phyloP scores from a whole-genome alignment of 2,329 filamentous ascomycete species.

The Didymella pinodella region DNA sequence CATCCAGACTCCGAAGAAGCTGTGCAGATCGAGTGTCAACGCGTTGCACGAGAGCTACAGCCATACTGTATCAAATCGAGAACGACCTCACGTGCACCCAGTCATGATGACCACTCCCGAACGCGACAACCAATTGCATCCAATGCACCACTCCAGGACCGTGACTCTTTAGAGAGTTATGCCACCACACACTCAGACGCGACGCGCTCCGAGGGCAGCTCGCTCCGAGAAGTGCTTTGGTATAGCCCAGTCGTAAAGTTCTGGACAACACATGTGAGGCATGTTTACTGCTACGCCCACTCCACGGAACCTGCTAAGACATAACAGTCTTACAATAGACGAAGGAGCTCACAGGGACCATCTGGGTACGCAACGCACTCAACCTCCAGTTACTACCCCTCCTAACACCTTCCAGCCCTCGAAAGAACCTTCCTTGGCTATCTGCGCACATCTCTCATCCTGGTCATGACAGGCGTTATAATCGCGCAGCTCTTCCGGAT shows the following conservation, averaged over 20 bases:
- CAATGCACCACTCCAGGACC: slow-evolving; percentile 7
- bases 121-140: slow-evolving; percentile 19
- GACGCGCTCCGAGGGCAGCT: not conserved
- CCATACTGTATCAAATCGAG: slow-evolving; percentile 2
- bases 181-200: slow-evolving; percentile 15
- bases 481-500: slow-evolving; percentile 73
- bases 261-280: slow-evolving; percentile 59
- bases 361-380: slow-evolving; percentile 55
- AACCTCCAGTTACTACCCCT: not conserved
- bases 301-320: not conserved
- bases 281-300: not conserved
- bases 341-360: slow-evolving; percentile 63
- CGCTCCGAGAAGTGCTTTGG: slow-evolving; percentile 38
- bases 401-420: slow-evolving; percentile 61
- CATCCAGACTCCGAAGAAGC: slow-evolving; percentile 34
- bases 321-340: slow-evolving; percentile 55
- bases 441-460: slow-evolving; percentile 72
- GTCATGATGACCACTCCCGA: slow-evolving; percentile 7
- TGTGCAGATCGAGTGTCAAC: slow-evolving; percentile 28
- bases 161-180: slow-evolving; percentile 12
- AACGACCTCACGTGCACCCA: not conserved
- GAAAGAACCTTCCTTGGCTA: slow-evolving; percentile 79
- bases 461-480: slow-evolving; percentile 71
- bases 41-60: slow-evolving; percentile 28
- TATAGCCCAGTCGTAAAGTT: slow-evolving; percentile 52